Conservation (phyloP, 805 yeast species). For the Naumovozyma baii region DNA sequence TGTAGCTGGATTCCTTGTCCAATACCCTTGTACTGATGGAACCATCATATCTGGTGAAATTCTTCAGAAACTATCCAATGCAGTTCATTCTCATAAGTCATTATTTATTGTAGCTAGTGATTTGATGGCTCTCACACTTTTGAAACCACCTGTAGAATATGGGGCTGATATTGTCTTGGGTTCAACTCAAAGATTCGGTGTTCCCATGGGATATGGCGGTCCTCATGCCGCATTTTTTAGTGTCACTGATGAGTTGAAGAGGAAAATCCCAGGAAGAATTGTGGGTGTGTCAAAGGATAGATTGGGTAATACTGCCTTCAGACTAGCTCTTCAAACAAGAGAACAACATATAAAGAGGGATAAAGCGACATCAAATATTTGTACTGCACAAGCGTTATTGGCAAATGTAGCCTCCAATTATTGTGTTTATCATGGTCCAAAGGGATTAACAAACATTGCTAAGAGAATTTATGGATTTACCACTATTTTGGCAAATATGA, state of each 20-base stretch:
- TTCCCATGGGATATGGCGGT: conserved; percentile 96
- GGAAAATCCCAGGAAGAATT: conserved; percentile 94
- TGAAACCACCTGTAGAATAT: conserved; percentile 74
- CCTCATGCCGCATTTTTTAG: conserved; percentile 98
- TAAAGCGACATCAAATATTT: conserved; percentile 93
- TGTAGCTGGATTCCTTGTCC: conserved; percentile 76
- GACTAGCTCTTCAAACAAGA: conserved; percentile 93
- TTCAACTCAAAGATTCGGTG: conserved; percentile 91
- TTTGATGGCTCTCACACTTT: conserved; percentile 73
- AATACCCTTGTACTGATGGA: conserved; percentile 88
- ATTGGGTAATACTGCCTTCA: conserved; percentile 76
- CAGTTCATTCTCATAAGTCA: conserved; percentile 64
- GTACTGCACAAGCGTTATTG: conserved; percentile 94
- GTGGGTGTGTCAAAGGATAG: conserved; percentile 91
- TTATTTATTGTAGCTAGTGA: conserved; percentile 84
- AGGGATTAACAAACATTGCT: conserved; percentile 74
- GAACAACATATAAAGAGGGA: conserved; percentile 97
- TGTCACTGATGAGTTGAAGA: conserved; percentile 64
- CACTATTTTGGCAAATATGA: conserved; percentile 52
- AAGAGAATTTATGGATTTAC: conserved; percentile 67
- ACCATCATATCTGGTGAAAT: conserved; percentile 40
- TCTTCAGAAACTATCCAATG: conserved; percentile 47
- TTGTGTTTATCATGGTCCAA: conserved; percentile 92
- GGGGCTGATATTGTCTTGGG: conserved; percentile 94
- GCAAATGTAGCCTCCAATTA: conserved; percentile 95